These are phyloP conservation scores for Kwoniella sp. DNA, from an alignment of 768 basidiomycete genomes.

Conservation along the genomic window DNA sequence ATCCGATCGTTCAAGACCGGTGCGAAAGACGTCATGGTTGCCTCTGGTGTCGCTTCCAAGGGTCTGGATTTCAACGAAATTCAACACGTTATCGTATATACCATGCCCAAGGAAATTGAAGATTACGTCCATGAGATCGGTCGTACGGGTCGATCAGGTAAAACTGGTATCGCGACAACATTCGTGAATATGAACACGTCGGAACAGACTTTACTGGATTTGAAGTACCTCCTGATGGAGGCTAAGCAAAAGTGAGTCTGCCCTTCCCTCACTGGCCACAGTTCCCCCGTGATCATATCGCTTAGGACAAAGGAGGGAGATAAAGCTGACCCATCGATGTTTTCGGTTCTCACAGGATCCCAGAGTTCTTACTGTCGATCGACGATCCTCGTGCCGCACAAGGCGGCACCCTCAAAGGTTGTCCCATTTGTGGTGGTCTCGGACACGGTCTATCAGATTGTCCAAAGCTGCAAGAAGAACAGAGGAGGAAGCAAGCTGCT, in stretches of 20 bases:
- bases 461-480: constrained; percentile 92
- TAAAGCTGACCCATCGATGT: not conserved
- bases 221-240: constrained; percentile 95
- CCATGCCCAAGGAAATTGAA: constrained; percentile 99
- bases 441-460: constrained; percentile 94
- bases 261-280: no score
- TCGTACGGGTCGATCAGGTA: constrained; percentile 93
- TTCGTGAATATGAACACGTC: constrained; percentile 98
- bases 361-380: constrained; percentile 83
- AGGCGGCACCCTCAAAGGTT: constrained; percentile 78
- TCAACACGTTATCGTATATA: constrained; percentile 97
- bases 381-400: constrained; percentile 85
- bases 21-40: constrained; percentile 98
- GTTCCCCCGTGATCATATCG: not conserved
- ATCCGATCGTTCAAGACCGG: constrained; percentile 98
- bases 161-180: constrained; percentile 97
- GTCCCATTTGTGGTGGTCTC: constrained; percentile 94
- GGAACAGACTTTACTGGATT: constrained; percentile 92
- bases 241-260: constrained; percentile 86
- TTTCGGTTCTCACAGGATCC: constrained; percentile 66
- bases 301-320: not conserved
- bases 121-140: constrained; percentile 99
- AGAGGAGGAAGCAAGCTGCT: constrained; percentile 85
- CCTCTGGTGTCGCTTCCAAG: constrained; percentile 95
- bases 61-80: constrained; percentile 99